Conservation (phyloP, 768 basidiomycete species). For the Imleria badia region DNA sequence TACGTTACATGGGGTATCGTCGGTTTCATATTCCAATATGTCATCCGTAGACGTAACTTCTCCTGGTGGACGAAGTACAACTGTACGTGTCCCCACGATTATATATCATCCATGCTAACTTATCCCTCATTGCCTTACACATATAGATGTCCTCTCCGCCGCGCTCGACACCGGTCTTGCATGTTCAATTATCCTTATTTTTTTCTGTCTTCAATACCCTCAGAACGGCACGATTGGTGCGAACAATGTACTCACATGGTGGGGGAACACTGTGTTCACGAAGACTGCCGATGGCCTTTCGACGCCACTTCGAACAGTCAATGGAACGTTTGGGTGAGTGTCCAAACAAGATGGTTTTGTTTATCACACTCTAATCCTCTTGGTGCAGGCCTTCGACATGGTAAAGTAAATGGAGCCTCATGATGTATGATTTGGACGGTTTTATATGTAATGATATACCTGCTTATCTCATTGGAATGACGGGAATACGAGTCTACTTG, state of each 20-base stretch:
- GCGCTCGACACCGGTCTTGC: constrained; percentile 72
- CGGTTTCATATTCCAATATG: constrained; percentile 65
- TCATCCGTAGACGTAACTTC: constrained; percentile 60
- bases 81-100: constrained; percentile 21
- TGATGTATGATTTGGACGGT: not conserved
- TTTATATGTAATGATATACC: not conserved
- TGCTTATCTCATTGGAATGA: not conserved
- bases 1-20: constrained; percentile 69
- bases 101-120: not conserved
- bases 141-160: constrained; percentile 60
- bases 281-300: constrained; percentile 32
- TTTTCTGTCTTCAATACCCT: constrained; percentile 66
- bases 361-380: not conserved
- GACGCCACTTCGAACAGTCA: constrained; percentile 8
- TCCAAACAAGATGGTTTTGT: not conserved
- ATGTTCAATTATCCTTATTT: constrained; percentile 53
- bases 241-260: constrained; percentile 58
- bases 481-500: not conserved
- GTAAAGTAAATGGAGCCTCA: not conserved
- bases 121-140: not conserved
- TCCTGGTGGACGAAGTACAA: constrained; percentile 67
- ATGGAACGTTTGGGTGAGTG: constrained; percentile 32
- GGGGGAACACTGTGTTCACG: constrained; percentile 56
- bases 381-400: constrained; percentile 15
- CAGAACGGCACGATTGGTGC: constrained; percentile 57